phyloP scores from a whole-genome alignment of 2,329 filamentous ascomycete genomes.

The Scortechinia acanthostroma region DNA sequence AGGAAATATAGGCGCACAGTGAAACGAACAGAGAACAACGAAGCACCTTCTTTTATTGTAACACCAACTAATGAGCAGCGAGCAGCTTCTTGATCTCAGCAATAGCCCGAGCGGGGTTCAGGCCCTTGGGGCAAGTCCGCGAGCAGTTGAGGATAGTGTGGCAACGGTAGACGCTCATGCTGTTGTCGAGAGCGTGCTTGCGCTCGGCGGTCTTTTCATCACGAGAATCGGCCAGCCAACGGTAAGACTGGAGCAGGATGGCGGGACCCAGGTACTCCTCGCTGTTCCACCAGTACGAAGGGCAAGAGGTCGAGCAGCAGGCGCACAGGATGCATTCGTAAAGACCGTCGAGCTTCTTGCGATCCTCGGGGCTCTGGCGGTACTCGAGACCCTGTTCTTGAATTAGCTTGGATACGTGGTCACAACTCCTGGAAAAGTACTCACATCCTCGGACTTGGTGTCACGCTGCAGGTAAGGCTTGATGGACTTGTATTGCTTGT shows the following conservation, averaged over 20 bases:
- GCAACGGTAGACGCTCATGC: constrained; percentile 97
- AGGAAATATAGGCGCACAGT: constrained; percentile 4
- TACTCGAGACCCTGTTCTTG: constrained; percentile 73
- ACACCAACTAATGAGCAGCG: constrained; percentile 36
- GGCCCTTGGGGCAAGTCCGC: constrained; percentile 91
- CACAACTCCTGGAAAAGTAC: too few species aligned
- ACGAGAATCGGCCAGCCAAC: constrained; percentile 91
- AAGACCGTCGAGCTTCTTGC: constrained; percentile 91
- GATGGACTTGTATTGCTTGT: constrained; percentile 99
- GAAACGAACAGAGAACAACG: not conserved
- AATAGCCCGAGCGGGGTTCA: constrained; percentile 92
- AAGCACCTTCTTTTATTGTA: constrained; percentile 6
- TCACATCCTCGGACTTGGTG: constrained; percentile 74
- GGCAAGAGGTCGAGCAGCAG: constrained; percentile 97
- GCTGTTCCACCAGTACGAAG: constrained; percentile 99
- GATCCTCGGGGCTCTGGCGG: constrained; percentile 83
- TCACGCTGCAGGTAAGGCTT: constrained; percentile 96
- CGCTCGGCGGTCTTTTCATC: constrained; percentile 84
- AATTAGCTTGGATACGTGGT: constrained; percentile 7
- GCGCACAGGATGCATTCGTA: constrained; percentile 99
- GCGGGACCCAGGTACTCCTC: constrained; percentile 97
- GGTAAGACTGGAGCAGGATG: constrained; percentile 93
- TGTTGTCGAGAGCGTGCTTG: constrained; percentile 90
- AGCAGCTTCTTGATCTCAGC: constrained; percentile 98
- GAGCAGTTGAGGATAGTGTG: constrained; percentile 99